phyloP scores from a whole-genome alignment of 208 protist genomes.

The Leptomonas pyrrhocoris region DNA sequence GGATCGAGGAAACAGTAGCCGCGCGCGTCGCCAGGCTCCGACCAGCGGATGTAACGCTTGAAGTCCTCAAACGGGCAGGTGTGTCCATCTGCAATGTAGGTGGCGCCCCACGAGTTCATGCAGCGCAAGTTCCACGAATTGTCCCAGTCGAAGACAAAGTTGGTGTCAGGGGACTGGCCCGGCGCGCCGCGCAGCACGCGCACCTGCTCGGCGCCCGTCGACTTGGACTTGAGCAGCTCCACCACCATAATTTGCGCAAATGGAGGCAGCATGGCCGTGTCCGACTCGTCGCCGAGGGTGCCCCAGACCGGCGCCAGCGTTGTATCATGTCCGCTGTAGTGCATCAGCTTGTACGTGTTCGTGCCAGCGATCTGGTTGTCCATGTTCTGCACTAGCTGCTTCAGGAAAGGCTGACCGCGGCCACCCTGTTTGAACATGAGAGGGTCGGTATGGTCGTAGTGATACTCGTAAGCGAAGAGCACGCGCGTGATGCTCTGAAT shows the following conservation, averaged over 20 bases:
- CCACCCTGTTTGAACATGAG: conserved; percentile 47
- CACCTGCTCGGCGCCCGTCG: conserved; percentile 34
- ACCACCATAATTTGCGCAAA: conserved; percentile 63
- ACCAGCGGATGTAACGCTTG: conserved; percentile 43
- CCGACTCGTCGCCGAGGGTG: conserved; percentile 53
- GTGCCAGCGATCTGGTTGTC: conserved; percentile 27
- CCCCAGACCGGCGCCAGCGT: conserved; percentile 43
- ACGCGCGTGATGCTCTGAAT: conserved; percentile 35
- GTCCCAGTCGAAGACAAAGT: conserved; percentile 45
- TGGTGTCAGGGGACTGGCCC: conserved; percentile 43
- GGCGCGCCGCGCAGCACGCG: conserved; percentile 54
- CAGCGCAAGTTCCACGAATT: conserved; percentile 47
- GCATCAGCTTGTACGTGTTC: conserved; percentile 53
- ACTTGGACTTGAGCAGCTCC: conserved; percentile 57
- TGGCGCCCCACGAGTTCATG: conserved; percentile 39
- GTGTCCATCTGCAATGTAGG: conserved; percentile 50
- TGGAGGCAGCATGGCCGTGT: conserved; percentile 53
- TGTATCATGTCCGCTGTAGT: conserved; percentile 71
- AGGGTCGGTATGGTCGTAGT: conserved; percentile 46
- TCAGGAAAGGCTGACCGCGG: conserved; percentile 45
- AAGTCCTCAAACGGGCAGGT: conserved; percentile 62
- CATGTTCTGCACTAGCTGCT: conserved; percentile 55
- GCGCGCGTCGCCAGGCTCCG: conserved; percentile 37
- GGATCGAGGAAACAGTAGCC: conserved; percentile 64
- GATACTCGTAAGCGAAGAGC: conserved; percentile 35